Base-by-base conservation (phyloP, 108 stramenopile genomes). In the Cyclotella choctawhatcheeana region DNA sequence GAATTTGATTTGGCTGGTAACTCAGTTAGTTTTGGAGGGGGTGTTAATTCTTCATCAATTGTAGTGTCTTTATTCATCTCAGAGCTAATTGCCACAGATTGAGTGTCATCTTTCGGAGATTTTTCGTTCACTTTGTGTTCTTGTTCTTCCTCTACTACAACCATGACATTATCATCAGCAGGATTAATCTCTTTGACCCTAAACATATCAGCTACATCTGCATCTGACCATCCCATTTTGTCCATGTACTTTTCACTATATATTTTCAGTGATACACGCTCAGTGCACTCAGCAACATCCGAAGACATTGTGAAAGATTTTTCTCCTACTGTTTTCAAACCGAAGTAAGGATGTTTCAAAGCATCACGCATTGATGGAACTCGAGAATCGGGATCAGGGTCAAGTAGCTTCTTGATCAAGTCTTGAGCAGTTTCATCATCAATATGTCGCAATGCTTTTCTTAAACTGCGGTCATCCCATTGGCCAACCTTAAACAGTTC, bases 401-500 rank as follows among this genome's bases (percentile, higher is more conserved):
- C 86, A 16, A 93, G 69, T 30, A 94, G 43, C 30, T 67, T 64
- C 53, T 86, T 88, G n/a, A 90, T 37, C 44, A 94, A 73, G 53
- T 88, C 89, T 20, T 79, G 71, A 18, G 90, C 87, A 35, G 62
- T 45, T 4, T 72, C 65, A 62, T 85, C 79, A 6, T 85, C 81
- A 44, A 88, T 80, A 51, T 87, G 83, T 34, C 79, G 71, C 58
- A 94, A 58, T 21, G 93, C 90, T 56, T 89, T 94, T 16, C 81
- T 68, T 18, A 94, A 56, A 44, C 84, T 90, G 13, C 85, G 78
- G 43, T 91, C 90, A 60, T 94, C 93, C 93, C 93, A 94, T 48
- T 82, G 63, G 4, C 90, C 90, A 75, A 94, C 89, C 66, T 94
- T 94, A 55, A 74, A 74, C n/a, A 92, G 80, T 58, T 91, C 93